A percentile compares a stretch with the other conserved stretches of the same genome.
Conservation (phyloP, 108 stramenopile species). For the Skeletonema menzelii region DNA sequence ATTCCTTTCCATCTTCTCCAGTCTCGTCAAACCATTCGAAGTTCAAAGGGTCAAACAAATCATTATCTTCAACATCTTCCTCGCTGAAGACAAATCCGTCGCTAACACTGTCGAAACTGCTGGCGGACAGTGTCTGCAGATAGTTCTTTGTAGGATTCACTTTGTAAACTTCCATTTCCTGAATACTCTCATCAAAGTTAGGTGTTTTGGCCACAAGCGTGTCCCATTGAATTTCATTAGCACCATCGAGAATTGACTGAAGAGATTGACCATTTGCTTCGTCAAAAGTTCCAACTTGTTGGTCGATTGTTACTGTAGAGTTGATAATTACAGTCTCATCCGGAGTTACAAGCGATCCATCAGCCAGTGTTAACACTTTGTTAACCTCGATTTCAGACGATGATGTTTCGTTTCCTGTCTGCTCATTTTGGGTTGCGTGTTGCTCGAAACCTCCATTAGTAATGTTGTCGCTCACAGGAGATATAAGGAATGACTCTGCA, state of each 20-base stretch:
- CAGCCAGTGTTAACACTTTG: constrained; percentile 23
- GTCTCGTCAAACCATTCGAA: constrained; percentile 65
- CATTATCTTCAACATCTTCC: constrained; percentile 22
- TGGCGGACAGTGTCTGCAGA: neutral
- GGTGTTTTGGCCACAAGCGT: constrained; percentile 24
- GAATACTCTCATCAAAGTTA: constrained; percentile 25
- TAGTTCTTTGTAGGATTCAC: neutral
- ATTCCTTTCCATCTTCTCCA: constrained; percentile 58
- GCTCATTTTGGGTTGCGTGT: neutral
- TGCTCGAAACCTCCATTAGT: neutral
- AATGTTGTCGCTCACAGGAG: neutral
- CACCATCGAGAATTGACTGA: constrained; percentile 4
- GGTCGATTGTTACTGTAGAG: neutral
- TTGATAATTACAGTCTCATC: constrained; percentile 11
- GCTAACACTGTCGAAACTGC: neutral
- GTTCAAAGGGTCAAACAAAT: constrained; percentile 8
- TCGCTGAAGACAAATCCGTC: neutral
- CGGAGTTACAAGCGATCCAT: constrained; percentile 11
- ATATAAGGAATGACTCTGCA: constrained; percentile 12
- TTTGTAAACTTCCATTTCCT: constrained; percentile 16
- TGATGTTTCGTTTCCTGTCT: neutral
- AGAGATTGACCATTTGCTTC: neutral
- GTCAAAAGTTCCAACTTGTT: neutral
- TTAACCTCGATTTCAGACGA: neutral
- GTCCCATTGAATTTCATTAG: constrained; percentile 16